Evolutionary conservation across 2,329 filamentous ascomycete species (phyloP).

Genomic region (Aspergillus proliferans): DNA sequence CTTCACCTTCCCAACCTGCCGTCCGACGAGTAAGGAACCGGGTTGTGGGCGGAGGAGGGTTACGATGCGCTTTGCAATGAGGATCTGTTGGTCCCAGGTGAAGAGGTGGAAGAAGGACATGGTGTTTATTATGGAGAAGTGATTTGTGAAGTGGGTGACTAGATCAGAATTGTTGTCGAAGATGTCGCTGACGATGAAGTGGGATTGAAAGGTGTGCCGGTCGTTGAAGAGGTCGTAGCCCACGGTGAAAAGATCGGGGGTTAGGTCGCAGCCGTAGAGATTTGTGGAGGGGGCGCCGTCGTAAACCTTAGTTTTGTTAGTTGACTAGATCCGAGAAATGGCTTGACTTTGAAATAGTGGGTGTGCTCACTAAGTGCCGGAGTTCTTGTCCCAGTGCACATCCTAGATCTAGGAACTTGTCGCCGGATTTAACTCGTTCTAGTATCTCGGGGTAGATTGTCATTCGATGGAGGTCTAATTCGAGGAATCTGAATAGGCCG

Average conservation of each 20-base stretch:
- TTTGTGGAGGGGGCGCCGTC: slow-evolving; percentile 45
- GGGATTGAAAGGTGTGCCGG: slow-evolving; percentile 37
- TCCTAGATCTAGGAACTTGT: slow-evolving; percentile 43
- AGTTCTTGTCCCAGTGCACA: slow-evolving; percentile 45
- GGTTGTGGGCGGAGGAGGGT: neutral
- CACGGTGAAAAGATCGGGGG: slow-evolving; percentile 45
- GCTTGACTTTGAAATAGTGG: neutral
- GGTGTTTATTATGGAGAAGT: slow-evolving; percentile 35
- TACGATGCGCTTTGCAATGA: slow-evolving; percentile 27
- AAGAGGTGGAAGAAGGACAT: slow-evolving; percentile 41
- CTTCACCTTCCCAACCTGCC: neutral
- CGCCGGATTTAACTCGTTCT: slow-evolving; percentile 1
- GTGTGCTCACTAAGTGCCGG: slow-evolving; percentile 23
- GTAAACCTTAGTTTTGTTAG: slow-evolving; percentile 9
- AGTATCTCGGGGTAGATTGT: slow-evolving; percentile 6
- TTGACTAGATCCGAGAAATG: neutral
- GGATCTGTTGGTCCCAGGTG: slow-evolving; percentile 25
- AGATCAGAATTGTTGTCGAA: neutral
- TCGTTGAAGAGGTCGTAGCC: slow-evolving; percentile 61
- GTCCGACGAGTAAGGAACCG: neutral
- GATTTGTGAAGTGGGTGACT: slow-evolving; percentile 34
- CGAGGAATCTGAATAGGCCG: neutral
- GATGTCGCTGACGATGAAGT: neutral
- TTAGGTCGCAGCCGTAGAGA: slow-evolving; percentile 45
- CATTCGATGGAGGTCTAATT: neutral